Evolutionary conservation across 2,329 filamentous ascomycete species (phyloP).

Genomic region (Didymella sp.): DNA sequence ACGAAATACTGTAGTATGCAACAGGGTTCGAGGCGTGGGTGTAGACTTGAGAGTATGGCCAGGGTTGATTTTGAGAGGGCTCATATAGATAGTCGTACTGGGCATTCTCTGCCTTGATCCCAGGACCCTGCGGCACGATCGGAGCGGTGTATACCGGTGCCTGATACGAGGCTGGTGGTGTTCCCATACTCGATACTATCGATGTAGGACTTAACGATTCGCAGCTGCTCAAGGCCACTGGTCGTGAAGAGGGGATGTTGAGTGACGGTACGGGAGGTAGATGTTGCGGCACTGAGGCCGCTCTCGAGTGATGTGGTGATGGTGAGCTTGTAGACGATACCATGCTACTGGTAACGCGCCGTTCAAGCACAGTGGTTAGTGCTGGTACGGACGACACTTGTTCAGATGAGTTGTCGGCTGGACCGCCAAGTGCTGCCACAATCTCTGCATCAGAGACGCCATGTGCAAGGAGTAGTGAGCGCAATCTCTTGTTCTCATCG

Average conservation of each 20-base stretch:
- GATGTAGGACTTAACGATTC: constrained; percentile 44
- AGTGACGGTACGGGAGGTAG: constrained; percentile 31
- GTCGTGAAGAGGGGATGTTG: constrained; percentile 30
- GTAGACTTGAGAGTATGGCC: constrained; percentile 33
- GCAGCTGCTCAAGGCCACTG: constrained; percentile 34
- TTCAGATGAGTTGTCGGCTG: constrained; percentile 36
- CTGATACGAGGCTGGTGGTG: constrained; percentile 33
- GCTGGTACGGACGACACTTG: constrained; percentile 37
- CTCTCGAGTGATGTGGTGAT: constrained; percentile 22
- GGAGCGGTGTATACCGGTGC: constrained; percentile 33
- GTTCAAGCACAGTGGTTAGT: constrained; percentile 43
- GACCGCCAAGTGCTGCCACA: constrained; percentile 34
- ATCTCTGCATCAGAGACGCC: constrained; percentile 66
- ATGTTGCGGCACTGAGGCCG: constrained; percentile 26
- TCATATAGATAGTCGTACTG: constrained; percentile 36
- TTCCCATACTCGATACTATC: constrained; percentile 42
- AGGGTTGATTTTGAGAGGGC: constrained; percentile 28
- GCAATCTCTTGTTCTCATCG: constrained; percentile 72
- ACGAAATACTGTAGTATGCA: constrained; percentile 40
- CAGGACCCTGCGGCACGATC: constrained; percentile 27
- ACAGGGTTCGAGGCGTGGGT: constrained; percentile 23
- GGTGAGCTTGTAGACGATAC: constrained; percentile 31
- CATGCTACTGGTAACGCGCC: constrained; percentile 34
- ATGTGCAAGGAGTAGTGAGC: constrained; percentile 63
- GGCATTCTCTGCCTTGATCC: constrained; percentile 37